Conservation (phyloP, 139 green algal genomes). For the Chlorella vulgaris region DNA sequence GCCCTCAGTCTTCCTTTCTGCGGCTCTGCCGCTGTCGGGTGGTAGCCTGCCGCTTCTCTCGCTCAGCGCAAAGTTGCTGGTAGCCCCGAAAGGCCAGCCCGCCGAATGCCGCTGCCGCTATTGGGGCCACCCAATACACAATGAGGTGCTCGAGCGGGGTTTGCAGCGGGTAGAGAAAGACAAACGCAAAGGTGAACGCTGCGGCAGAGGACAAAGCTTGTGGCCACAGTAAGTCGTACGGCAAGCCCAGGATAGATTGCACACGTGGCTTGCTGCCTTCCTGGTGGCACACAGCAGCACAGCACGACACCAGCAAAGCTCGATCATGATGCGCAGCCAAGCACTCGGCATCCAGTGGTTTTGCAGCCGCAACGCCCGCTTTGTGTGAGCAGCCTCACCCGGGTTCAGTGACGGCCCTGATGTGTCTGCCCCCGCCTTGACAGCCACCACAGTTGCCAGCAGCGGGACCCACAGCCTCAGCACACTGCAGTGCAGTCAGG, state of each 20-base stretch:
- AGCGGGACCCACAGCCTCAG: constrained; percentile 27
- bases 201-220: no score
- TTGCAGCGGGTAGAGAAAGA: constrained; percentile 1
- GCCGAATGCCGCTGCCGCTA: constrained; percentile 19
- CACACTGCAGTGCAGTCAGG: background rate
- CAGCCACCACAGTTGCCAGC: constrained; percentile 17
- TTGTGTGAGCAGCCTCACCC: no score
- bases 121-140: constrained; percentile 26
- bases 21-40: background rate
- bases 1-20: constrained; percentile 14
- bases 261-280: background rate
- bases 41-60: background rate
- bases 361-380: no score
- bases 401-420: constrained; percentile 30
- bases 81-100: constrained; percentile 25
- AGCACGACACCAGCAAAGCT: background rate
- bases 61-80: background rate
- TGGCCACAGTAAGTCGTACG: no score
- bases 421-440: background rate
- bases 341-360: no score
- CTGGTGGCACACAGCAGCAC: background rate
- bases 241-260: background rate
- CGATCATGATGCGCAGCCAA: no score
- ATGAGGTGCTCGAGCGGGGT: background rate
- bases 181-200: constrained; percentile 19